Conservation (phyloP, 495 filamentous ascomycete genomes). For the Saxophila tyrrhenica region DNA sequence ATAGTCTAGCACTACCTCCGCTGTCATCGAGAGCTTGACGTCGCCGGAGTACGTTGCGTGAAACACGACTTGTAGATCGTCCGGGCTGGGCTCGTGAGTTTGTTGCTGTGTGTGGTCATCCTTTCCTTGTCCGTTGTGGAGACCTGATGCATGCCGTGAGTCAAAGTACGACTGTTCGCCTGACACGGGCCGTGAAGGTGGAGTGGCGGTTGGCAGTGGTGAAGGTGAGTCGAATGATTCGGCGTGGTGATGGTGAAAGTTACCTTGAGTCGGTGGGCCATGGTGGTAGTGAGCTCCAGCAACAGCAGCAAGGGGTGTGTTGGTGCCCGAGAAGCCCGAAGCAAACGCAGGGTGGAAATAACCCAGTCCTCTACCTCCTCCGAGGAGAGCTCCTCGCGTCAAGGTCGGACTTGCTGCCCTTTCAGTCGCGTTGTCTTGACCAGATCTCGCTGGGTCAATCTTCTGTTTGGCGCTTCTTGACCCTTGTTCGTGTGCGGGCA, state of each 20-base stretch:
- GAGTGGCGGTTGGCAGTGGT: conserved; percentile 24
- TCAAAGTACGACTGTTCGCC: conserved; percentile 22
- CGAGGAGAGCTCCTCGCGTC: conserved; percentile 57
- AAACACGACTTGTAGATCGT: conserved; percentile 79
- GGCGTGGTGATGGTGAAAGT: conserved; percentile 15
- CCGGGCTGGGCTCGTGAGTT: conserved; percentile 24
- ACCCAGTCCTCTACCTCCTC: conserved; percentile 75
- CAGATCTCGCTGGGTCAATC: neutral
- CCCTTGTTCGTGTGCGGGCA: neutral
- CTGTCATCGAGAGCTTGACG: conserved; percentile 73
- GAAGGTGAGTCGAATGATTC: conserved; percentile 27
- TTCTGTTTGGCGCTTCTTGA: neutral
- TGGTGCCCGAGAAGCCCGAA: conserved; percentile 65
- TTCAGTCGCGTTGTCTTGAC: neutral
- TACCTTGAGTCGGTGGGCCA: conserved; percentile 18
- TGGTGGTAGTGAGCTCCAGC: conserved; percentile 53
- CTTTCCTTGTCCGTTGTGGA: conserved; percentile 23
- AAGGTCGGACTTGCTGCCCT: conserved; percentile 44
- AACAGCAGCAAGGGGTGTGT: conserved; percentile 78
- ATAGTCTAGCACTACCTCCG: conserved; percentile 92
- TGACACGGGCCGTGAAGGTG: conserved; percentile 26
- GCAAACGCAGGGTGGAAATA: conserved; percentile 84
- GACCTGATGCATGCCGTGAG: conserved; percentile 18
- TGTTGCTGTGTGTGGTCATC: neutral
- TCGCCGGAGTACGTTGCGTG: conserved; percentile 81